Base-by-base conservation (phyloP, 2,329 filamentous ascomycete species). In the Cladophialophora chaetospira region DNA sequence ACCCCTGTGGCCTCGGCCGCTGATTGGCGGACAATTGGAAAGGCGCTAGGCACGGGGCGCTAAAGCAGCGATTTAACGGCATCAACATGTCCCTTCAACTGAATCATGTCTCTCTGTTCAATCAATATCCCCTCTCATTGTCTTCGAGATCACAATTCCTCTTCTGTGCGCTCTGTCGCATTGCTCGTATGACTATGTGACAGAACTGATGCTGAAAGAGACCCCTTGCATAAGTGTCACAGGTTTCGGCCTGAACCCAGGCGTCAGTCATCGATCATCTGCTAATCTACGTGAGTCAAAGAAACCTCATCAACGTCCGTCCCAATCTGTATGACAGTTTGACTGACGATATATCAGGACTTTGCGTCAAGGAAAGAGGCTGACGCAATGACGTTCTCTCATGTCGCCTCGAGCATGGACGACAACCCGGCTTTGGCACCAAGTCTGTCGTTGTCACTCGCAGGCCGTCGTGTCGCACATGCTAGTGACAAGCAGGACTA, bases 401-500 rank as follows among this genome's bases (percentile, higher is more conserved):
- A 5, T 9, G 5, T 8, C 15, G 17, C 36, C 8, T 40, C 36
- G 17, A 40, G 15, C 2, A 40, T 40, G 36, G 36, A 40, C 36
- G 23, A 40, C 15, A n/a, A n/a, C n/a, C n/a, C n/a, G 36, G 10
- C 17, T 9, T 40, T 19, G 17, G 15, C 15, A 40, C n/a, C n/a
- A n/a, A 19, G 17, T 40, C 36, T 19, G 17, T 40, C 36, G 13
- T 19, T 21, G 36, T 40, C 36, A 40, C 36, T 11, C 17, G 15
- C 15, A 21, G 8, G 15, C 2, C 15, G 13, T 15, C 17, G 17
- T 3, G 19, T 17, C 21, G 23, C 46, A 38, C 31, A 40, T 49
- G 46, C 19, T 11, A 49, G 46, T 49, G 46, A 49, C 46, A 49
- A n/a, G n/a, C n/a, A n/a, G n/a, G n/a, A n/a, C 6, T 5, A 4